Percentiles rank a stretch among this genome's conserved stretches.
phyloP scores from a whole-genome alignment of 371 early-diverging fungal species.

The Rhizopus stolonifer region DNA sequence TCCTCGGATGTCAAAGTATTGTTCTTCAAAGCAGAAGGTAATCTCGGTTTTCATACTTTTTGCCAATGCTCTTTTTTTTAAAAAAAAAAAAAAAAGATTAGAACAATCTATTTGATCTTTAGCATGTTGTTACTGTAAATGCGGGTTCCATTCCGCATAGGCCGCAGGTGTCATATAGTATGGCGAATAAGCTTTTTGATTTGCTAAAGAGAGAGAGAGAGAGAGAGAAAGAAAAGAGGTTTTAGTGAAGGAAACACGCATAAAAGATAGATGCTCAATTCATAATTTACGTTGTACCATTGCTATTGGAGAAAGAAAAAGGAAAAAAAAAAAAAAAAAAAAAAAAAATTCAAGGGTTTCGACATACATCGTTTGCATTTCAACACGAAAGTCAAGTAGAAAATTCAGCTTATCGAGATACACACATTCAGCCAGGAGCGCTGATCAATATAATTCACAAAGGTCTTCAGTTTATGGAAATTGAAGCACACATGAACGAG shows the following conservation, averaged over 20 bases:
- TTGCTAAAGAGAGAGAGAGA: conserved; percentile 7
- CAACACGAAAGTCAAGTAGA: conserved; percentile 85
- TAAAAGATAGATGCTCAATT: too few species aligned
- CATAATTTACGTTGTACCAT: conserved; percentile 6
- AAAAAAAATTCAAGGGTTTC: conserved; percentile 67
- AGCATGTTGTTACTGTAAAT: background rate
- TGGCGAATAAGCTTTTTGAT: conserved; percentile 11
- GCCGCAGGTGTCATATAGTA: background rate
- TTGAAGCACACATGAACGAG: conserved; percentile 82
- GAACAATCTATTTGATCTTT: background rate
- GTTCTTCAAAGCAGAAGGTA: conserved; percentile 8
- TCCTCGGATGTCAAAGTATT: conserved; percentile 21
- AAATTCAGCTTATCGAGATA: conserved; percentile 62
- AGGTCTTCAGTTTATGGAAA: conserved; percentile 89
- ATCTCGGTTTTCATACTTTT: conserved; percentile 15
- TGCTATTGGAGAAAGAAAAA: background rate
- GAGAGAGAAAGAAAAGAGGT: too few species aligned
- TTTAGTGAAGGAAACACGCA: too few species aligned
- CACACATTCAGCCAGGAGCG: conserved; percentile 80
- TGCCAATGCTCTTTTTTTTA: conserved; percentile 5
- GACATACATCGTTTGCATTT: conserved; percentile 89
- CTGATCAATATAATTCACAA: conserved; percentile 89
- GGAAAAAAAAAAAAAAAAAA: background rate
- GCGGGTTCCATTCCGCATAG: conserved; percentile 1
- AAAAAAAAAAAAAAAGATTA: background rate